These are phyloP conservation scores for Bryum argenteum DNA, from an alignment of 225 moss, liverwort and hornwort genomes.

Conservation along the genomic window DNA sequence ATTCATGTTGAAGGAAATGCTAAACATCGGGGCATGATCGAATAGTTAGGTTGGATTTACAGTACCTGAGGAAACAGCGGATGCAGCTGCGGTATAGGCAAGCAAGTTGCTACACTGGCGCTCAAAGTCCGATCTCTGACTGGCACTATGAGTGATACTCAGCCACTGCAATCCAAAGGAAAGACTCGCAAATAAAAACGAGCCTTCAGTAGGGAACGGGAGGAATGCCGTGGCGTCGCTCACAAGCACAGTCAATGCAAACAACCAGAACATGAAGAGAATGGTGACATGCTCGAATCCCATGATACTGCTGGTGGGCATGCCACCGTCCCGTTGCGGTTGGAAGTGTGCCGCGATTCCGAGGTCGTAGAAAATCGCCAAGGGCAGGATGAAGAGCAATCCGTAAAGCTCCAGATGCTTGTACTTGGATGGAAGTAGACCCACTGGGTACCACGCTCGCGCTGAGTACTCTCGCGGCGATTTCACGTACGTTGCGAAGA, in stretches of 20 bases:
- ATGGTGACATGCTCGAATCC: constrained; percentile 82
- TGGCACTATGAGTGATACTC: constrained; percentile 57
- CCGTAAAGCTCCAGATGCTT: constrained; percentile 80
- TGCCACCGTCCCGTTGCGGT: constrained; percentile 58
- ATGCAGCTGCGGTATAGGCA: constrained; percentile 57
- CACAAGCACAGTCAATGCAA: constrained; percentile 67
- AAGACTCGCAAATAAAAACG: constrained; percentile 75
- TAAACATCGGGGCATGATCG: too few species aligned
- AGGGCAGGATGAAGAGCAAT: constrained; percentile 64
- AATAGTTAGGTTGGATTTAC: neutral
- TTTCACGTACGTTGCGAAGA: constrained; percentile 60
- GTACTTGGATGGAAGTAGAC: constrained; percentile 46
- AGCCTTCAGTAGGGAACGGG: constrained; percentile 71
- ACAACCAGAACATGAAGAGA: constrained; percentile 89
- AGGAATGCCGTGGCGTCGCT: constrained; percentile 69
- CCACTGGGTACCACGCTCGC: constrained; percentile 81
- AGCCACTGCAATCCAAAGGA: constrained; percentile 80
- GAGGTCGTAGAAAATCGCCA: constrained; percentile 85
- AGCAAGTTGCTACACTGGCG: constrained; percentile 66
- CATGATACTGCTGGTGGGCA: constrained; percentile 71
- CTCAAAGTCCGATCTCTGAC: constrained; percentile 62
- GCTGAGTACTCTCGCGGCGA: constrained; percentile 80
- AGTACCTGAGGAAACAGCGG: constrained; percentile 56
- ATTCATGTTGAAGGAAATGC: constrained; percentile 24
- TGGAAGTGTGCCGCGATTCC: constrained; percentile 77